Evolutionary conservation across 2,329 filamentous ascomycete species (phyloP), one percentile per base, ranked within the genome.

Genomic region (Tolypocladium ovalisporum): DNA sequence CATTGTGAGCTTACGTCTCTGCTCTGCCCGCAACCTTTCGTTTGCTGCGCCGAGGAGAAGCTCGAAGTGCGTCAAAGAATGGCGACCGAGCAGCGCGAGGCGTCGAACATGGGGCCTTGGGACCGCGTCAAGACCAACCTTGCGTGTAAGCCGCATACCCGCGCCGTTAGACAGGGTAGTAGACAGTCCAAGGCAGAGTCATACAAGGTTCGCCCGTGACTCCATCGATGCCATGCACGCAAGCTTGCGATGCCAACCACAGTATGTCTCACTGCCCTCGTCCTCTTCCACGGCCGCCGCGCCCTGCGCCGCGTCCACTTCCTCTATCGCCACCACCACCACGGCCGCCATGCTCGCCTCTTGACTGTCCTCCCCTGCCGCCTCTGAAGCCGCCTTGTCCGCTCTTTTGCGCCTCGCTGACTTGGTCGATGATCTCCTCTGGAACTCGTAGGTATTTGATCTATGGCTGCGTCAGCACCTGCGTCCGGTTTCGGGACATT

Each of bases 371-470:
- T 60, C 82, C 79, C 42, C 85, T 79, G 44, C 87, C 85, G 53
- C 88, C 85, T 58, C 86, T 80, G 67, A 86, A 88, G 61, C 76
- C 76, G 55, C 78, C 73, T 58, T 76, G 77, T 66, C 90, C 85
- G 62, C 81, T 81, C 68, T 89, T 87, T 73, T 97, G 93, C 69
- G 94, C 89, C 64, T 97, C 93, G 79, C 91, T 96, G 29, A 94
- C 92, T 42, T 90, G 75, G 62, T 97, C 93, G 74, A 99, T 89
- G 61, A 99, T 95, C 73, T 97, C 93, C 75, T 99, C 93, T 55
- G 93, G 91, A 3, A 99, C 90, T 66, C 93, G 86, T 36, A 99
- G 83, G 76, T 96, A 99, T 79, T 99, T 99, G 77, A 99, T 99
- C 94, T 97, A 35, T 4, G 54, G 32, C 32, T n/a, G 44, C 32